Evolutionary conservation across 164 flowering plant species (phyloP).

Genomic region (Litsea cubeba): DNA sequence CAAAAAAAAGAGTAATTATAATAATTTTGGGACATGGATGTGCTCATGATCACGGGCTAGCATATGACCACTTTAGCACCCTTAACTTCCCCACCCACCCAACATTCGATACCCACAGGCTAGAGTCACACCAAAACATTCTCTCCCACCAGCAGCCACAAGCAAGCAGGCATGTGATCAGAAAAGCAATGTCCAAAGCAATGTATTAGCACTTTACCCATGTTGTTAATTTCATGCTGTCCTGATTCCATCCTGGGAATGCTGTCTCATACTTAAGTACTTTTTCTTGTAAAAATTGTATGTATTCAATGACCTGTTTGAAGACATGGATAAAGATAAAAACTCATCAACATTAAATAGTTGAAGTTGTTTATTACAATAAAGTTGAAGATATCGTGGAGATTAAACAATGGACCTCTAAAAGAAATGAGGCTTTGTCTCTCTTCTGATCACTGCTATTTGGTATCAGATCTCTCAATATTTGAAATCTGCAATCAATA

Average conservation of each 20-base stretch:
- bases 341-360: background rate
- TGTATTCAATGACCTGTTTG: constrained; percentile 70
- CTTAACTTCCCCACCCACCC: background rate
- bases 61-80: background rate
- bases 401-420: constrained; percentile 49
- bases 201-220: constrained; percentile 47
- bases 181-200: background rate
- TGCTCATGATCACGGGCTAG: background rate
- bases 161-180: background rate
- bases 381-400: background rate
- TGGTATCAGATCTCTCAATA: constrained; percentile 79
- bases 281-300: constrained; percentile 66
- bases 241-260: constrained; percentile 55
- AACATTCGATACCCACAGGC: background rate
- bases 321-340: background rate
- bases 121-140: background rate
- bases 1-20: too few species aligned
- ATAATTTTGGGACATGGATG: background rate
- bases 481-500: constrained; percentile 60
- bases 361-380: background rate
- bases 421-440: constrained; percentile 86
- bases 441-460: constrained; percentile 74
- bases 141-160: background rate
- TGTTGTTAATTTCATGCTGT: constrained; percentile 25
- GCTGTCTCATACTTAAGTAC: constrained; percentile 53